Evolutionary conservation across 1,284 basidiomycete species (phyloP).

Genomic region (Mycosarcoma maydis): DNA sequence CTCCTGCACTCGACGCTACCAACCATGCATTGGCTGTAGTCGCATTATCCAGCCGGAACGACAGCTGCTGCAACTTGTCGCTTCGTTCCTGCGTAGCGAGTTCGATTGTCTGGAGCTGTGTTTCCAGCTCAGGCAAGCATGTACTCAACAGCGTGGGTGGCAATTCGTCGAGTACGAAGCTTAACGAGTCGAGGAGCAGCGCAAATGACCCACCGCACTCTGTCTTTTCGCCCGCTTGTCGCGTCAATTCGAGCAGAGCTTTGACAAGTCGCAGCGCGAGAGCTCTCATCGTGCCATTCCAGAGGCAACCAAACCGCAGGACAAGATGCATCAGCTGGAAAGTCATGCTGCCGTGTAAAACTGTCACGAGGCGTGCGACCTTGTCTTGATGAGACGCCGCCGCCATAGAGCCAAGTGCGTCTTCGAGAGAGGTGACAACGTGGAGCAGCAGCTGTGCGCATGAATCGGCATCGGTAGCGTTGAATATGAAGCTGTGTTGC

Average conservation of each 20-base stretch:
- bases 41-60: constrained; percentile 20
- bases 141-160: constrained; percentile 15
- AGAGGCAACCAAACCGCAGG: constrained; percentile 38
- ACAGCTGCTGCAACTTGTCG: constrained; percentile 18
- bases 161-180: constrained; percentile 47
- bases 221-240: constrained; percentile 7
- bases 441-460: constrained; percentile 27
- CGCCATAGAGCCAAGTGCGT: neutral
- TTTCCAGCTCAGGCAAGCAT: constrained; percentile 22
- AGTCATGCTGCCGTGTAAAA: constrained; percentile 2
- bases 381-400: too few species aligned
- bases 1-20: constrained; percentile 19
- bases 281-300: constrained; percentile 24
- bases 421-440: constrained; percentile 23
- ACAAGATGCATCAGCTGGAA: constrained; percentile 33
- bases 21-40: constrained; percentile 8
- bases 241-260: constrained; percentile 19
- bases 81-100: constrained; percentile 17
- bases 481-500: constrained; percentile 34
- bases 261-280: constrained; percentile 19
- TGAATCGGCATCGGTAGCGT: constrained; percentile 42
- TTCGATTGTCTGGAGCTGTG: constrained; percentile 12
- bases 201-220: constrained; percentile 15
- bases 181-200: constrained; percentile 27
- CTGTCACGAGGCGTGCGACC: too few species aligned